Base-by-base conservation (phyloP, 78 protist genomes). In the Dictyostelium brefeldianum region DNA sequence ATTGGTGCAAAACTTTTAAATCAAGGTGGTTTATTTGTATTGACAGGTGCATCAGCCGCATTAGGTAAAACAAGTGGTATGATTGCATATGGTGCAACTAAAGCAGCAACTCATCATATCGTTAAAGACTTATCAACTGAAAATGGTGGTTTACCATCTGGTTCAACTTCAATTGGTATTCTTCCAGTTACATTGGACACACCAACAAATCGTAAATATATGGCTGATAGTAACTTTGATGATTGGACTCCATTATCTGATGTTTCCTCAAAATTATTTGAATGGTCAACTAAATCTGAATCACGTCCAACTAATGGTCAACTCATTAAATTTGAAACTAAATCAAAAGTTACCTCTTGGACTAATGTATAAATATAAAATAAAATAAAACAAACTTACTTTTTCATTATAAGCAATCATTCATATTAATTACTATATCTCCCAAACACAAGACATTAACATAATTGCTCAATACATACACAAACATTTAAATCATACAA, bases 1-100 rank as follows among this genome's bases (percentile, higher is more conserved):
- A 4, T 94, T 3, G 96, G 97, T 2, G 56, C 85, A 0, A 43
- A 79, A 25, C 47, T 81, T 12, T 31, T 94, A 18, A 57, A 18
- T n/a, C 67, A 20, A 50, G 50, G 47, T 80, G 97, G 96, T 81
- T 31, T 95, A 25, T 81, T 95, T n/a, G 96, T 92, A 25, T 94
- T 96, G 20, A 89, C 97, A 20, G 98, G 98, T 22, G 80, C 98
- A 14, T 51, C 25, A 5, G 94, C 96, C 2, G 97, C 96, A 15
- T 18, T 78, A 1, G 43, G 67, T 0, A 85, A 74, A 71, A 96
- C 96, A 14, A 53, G 97, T 62, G 82, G 77, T 57, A 96, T 96
- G 98, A 53, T 96, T 18, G 98, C 96, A 11, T 96, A 96, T 79
- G 98, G 97, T 83, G 65, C 90, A 74, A 91, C 97, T 18, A 96